These are phyloP conservation scores for Ophiostoma sp. DNA, from an alignment of 2,329 filamentous ascomycete species.

Conservation along the genomic window DNA sequence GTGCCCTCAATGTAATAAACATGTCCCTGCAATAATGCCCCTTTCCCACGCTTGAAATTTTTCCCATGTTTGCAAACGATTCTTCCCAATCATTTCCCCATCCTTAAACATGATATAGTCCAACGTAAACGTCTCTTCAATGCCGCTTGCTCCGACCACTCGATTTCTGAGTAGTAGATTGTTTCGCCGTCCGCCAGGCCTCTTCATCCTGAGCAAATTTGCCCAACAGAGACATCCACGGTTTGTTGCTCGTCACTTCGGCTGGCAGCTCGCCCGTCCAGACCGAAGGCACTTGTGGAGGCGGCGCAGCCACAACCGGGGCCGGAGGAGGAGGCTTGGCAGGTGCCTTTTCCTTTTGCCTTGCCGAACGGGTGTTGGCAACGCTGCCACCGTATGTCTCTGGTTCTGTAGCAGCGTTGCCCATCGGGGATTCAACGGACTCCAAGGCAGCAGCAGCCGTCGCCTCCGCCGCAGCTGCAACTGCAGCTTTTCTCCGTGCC, in stretches of 20 bases:
- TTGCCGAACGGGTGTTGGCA: background rate
- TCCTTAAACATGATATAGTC: background rate
- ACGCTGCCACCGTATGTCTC: background rate
- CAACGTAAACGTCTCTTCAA: background rate
- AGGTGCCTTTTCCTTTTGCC: background rate
- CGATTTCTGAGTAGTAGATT: background rate
- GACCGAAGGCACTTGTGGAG: slow-evolving; percentile 30
- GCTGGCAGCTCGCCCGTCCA: slow-evolving; percentile 23
- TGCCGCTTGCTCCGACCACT: background rate
- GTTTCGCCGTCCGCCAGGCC: background rate
- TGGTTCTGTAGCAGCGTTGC: background rate
- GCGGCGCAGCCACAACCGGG: background rate
- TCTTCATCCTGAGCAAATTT: slow-evolving; percentile 25
- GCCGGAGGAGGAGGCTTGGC: background rate
- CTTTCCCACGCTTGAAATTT: too few relatives aligned
- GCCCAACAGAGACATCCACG: slow-evolving; percentile 20
- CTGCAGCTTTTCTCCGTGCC: slow-evolving; percentile 35
- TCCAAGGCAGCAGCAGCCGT: background rate
- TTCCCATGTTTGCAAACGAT: too few relatives aligned
- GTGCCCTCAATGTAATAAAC: background rate
- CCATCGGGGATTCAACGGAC: background rate
- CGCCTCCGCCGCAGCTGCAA: background rate
- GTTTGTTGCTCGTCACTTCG: slow-evolving; percentile 17
- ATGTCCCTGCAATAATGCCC: background rate
- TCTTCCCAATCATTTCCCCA: background rate